phyloP scores from a whole-genome alignment of 164 flowering plant genomes.

The Annona squamosa region DNA sequence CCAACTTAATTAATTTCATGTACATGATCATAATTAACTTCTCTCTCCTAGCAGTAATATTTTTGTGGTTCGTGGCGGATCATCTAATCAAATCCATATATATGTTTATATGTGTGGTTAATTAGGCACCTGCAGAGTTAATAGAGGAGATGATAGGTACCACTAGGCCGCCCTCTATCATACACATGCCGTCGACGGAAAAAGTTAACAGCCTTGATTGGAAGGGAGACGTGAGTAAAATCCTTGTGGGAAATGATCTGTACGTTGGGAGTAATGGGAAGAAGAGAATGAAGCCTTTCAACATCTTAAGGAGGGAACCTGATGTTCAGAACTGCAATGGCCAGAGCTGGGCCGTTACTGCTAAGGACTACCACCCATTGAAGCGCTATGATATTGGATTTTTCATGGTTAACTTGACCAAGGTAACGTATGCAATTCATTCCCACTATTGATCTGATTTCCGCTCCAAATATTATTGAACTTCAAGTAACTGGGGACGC shows the following conservation, averaged over 20 bases:
- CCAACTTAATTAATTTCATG: too few species aligned
- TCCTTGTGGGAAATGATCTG: conserved; percentile 17
- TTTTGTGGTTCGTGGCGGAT: too few species aligned
- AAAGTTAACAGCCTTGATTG: conserved; percentile 17
- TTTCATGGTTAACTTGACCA: conserved; percentile 72
- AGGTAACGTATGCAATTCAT: conserved; percentile 27
- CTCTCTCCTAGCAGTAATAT: too few species aligned
- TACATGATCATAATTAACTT: too few species aligned
- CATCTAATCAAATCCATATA: too few species aligned
- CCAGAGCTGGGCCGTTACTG: conserved; percentile 54
- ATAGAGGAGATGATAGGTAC: conserved; percentile 37
- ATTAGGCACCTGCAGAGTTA: conserved; percentile 51
- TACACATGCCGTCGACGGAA: conserved; percentile 30
- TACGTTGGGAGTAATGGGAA: conserved; percentile 23
- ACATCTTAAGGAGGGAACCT: conserved; percentile 37
- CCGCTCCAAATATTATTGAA: neutral
- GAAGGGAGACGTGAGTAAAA: conserved; percentile 28
- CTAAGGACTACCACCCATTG: conserved; percentile 26
- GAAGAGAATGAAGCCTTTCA: conserved; percentile 36
- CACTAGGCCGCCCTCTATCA: conserved; percentile 37
- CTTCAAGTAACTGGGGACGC: neutral
- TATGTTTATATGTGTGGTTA: neutral
- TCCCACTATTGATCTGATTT: neutral
- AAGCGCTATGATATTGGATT: conserved; percentile 46
- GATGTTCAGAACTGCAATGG: conserved; percentile 73